Conservation (phyloP, 495 filamentous ascomycete species). For the Letharia lupina region DNA sequence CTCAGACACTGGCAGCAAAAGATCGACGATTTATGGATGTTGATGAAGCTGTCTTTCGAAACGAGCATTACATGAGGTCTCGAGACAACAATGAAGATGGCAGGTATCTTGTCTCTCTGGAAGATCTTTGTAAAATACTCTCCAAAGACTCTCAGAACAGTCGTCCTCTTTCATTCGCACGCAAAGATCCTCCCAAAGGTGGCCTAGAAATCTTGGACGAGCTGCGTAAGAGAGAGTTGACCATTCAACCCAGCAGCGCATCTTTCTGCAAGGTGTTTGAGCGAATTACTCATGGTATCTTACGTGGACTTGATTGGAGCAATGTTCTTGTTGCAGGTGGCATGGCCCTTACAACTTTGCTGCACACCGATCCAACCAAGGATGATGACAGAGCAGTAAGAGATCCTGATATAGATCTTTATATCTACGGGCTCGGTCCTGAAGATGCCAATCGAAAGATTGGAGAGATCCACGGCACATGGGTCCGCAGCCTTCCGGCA, state of each 20-base stretch:
- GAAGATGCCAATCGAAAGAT: conserved; percentile 30
- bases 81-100: conserved; percentile 15
- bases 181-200: conserved; percentile 28
- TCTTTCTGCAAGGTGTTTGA: conserved; percentile 27
- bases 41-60: conserved; percentile 25
- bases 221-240: conserved; percentile 21
- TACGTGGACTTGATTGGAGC: conserved; percentile 31
- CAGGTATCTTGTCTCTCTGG: conserved; percentile 20
- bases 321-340: conserved; percentile 33
- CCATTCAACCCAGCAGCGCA: conserved; percentile 21
- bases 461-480: conserved; percentile 29
- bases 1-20: not conserved
- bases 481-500: conserved; percentile 26
- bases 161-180: conserved; percentile 6
- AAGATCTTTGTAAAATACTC: conserved; percentile 17
- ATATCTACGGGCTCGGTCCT: conserved; percentile 30
- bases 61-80: conserved; percentile 25
- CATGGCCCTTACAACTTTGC: conserved; percentile 26
- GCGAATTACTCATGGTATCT: conserved; percentile 25
- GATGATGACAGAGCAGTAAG: conserved; percentile 13
- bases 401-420: conserved; percentile 31
- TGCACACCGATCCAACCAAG: conserved; percentile 21
- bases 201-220: conserved; percentile 30
- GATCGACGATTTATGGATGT: conserved; percentile 21
- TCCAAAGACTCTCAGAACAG: not conserved